These are phyloP conservation scores for Eucalyptus cloeziana DNA, from an alignment of 345 rosid genomes.

Conservation along the genomic window DNA sequence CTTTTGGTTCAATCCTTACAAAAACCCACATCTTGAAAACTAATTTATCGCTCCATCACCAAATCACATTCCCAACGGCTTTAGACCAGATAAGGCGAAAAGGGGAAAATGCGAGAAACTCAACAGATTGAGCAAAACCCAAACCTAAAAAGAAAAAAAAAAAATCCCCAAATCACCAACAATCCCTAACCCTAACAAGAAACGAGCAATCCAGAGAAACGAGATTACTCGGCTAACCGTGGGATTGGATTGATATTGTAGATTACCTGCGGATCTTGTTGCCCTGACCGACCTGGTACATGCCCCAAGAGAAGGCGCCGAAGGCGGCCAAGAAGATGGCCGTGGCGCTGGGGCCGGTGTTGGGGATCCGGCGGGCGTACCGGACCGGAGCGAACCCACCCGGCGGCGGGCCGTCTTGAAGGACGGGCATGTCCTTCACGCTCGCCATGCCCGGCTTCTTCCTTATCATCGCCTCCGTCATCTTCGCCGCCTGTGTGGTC, in stretches of 20 bases:
- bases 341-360: constrained; percentile 84
- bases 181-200: neutral
- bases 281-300: constrained; percentile 97
- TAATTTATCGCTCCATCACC: neutral
- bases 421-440: constrained; percentile 93
- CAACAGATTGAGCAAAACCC: neutral
- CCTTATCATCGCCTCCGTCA: constrained; percentile 96
- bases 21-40: neutral
- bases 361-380: constrained; percentile 93
- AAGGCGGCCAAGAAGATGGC: constrained; percentile 78
- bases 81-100: neutral
- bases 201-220: neutral
- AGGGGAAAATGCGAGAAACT: neutral
- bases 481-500: constrained; percentile 1
- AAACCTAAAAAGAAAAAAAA: neutral
- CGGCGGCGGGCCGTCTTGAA: constrained; percentile 99
- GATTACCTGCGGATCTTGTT: constrained; percentile 84
- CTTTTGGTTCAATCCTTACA: neutral
- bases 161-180: neutral
- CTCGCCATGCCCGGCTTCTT: constrained; percentile 99
- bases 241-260: neutral
- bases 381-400: constrained; percentile 93
- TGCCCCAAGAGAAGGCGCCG: constrained; percentile 91
- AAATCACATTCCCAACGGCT: neutral
- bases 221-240: neutral